A percentile compares a stretch with the other conserved stretches of the same genome.
Evolutionary conservation across 2,329 filamentous ascomycete species (phyloP).

Genomic region (Emericellopsis cladophorae): DNA sequence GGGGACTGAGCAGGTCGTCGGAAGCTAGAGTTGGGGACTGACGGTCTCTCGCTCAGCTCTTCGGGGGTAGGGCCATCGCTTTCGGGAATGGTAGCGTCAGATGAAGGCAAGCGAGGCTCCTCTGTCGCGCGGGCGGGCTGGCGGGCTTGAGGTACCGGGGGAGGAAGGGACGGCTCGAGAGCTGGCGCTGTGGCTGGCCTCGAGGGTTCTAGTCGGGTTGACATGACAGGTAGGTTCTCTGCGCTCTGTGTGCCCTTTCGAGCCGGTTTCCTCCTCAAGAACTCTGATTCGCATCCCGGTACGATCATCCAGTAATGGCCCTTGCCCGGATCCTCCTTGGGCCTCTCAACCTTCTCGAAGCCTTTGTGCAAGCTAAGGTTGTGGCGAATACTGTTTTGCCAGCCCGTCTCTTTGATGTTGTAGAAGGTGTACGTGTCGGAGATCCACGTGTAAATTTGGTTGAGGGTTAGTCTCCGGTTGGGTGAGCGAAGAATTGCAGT

Average conservation of each 20-base stretch:
- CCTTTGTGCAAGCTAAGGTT: conserved; percentile 95
- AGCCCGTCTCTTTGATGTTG: conserved; percentile 70
- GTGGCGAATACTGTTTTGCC: conserved; percentile 98
- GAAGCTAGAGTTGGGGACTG: conserved; percentile 22
- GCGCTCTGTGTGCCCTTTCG: conserved; percentile 43
- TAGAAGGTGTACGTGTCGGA: conserved; percentile 92
- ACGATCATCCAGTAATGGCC: conserved; percentile 96
- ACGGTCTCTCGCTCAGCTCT: conserved; percentile 28
- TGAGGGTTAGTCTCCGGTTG: conserved; percentile 70
- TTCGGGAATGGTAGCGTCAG: conserved; percentile 64
- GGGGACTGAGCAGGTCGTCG: conserved; percentile 56
- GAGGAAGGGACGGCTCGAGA: conserved; percentile 34
- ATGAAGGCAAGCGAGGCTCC: conserved; percentile 35
- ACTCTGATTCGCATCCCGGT: conserved; percentile 77
- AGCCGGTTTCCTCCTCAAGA: conserved; percentile 73
- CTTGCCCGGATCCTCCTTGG: conserved; percentile 94
- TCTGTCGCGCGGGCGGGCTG: conserved; percentile 7
- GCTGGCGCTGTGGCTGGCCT: conserved; percentile 24
- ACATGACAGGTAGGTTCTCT: conserved; percentile 47
- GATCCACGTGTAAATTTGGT: conserved; percentile 99
- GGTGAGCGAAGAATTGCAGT: conserved; percentile 91
- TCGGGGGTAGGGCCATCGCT: conserved; percentile 51
- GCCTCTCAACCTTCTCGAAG: conserved; percentile 88
- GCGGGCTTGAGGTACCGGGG: conserved; percentile 29
- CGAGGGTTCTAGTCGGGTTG: conserved; percentile 39